Evolutionary conservation across 2,329 filamentous ascomycete genomes (phyloP).

Genomic region (Ascochyta fabae): DNA sequence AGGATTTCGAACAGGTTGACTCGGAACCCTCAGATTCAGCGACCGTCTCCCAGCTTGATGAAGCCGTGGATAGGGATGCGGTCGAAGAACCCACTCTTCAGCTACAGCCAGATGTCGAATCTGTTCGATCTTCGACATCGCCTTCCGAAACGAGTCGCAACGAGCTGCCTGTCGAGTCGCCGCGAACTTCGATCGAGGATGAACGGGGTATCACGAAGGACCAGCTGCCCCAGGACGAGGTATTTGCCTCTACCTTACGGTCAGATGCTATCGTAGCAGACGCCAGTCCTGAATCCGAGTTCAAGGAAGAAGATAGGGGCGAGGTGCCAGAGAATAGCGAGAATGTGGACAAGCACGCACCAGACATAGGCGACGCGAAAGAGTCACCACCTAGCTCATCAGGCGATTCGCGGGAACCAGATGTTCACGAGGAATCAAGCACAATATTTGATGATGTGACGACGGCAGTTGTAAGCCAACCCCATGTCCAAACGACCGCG

Average conservation of each 20-base stretch:
- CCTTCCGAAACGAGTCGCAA: slow-evolving; percentile 46
- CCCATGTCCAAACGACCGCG: neutral
- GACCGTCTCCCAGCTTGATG: slow-evolving; percentile 29
- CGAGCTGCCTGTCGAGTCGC: slow-evolving; percentile 40
- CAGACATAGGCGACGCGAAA: neutral
- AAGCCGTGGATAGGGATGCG: slow-evolving; percentile 24
- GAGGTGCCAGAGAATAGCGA: neutral
- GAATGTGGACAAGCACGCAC: neutral
- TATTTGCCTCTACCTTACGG: neutral
- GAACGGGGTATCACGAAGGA: slow-evolving; percentile 19
- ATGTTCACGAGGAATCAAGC: no score
- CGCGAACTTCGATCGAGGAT: slow-evolving; percentile 48
- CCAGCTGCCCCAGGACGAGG: neutral
- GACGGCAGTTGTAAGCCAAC: neutral
- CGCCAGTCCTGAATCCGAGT: neutral
- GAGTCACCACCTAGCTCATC: neutral
- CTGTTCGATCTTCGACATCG: slow-evolving; percentile 45
- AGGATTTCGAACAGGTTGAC: slow-evolving; percentile 24
- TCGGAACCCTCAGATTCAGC: slow-evolving; percentile 43
- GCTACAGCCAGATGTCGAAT: slow-evolving; percentile 38
- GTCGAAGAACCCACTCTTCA: slow-evolving; percentile 20
- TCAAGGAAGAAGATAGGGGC: neutral
- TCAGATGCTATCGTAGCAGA: neutral
- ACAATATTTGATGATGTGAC: neutral
- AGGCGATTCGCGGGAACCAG: neutral